A percentile compares a stretch with the other conserved stretches of the same genome.
phyloP scores from a whole-genome alignment of 208 protist species.

The Tritrichomonas musculus region DNA sequence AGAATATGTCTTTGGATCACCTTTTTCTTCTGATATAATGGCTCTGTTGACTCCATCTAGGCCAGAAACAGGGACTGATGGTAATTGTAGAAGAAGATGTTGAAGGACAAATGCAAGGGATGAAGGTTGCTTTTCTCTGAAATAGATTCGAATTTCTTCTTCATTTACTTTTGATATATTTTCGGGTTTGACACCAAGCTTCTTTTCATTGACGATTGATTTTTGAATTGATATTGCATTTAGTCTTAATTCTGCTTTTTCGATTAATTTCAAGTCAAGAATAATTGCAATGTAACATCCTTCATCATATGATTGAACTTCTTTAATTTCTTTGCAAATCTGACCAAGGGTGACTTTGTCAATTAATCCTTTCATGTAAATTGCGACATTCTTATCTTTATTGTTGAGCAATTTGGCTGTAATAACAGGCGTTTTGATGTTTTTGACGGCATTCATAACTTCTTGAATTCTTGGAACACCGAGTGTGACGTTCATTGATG shows the following conservation, averaged over 20 bases:
- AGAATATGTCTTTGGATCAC: neutral
- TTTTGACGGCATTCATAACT: constrained; percentile 96
- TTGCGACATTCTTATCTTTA: constrained; percentile 44
- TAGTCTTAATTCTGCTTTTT: neutral
- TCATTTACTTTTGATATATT: neutral
- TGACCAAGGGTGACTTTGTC: constrained; percentile 6
- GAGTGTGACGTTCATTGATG: constrained; percentile 88
- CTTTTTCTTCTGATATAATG: constrained; percentile 67
- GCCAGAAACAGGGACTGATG: constrained; percentile 68
- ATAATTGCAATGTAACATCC: constrained; percentile 18
- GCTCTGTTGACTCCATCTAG: constrained; percentile 79
- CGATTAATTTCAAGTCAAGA: neutral
- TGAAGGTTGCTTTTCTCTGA: neutral
- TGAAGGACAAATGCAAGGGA: constrained; percentile 24
- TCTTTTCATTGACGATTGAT: neutral
- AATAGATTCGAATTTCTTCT: neutral
- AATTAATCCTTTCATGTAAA: neutral
- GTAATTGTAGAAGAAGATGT: constrained; percentile 37
- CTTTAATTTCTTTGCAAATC: neutral
- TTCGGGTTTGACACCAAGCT: neutral
- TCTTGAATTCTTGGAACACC: constrained; percentile 85
- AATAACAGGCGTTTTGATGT: constrained; percentile 95
- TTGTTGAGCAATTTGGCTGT: constrained; percentile 68
- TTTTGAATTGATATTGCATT: neutral
- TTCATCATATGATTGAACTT: neutral